Base-by-base conservation (phyloP, 2,329 filamentous ascomycete species). In the Arthrobotrys musiformis region DNA sequence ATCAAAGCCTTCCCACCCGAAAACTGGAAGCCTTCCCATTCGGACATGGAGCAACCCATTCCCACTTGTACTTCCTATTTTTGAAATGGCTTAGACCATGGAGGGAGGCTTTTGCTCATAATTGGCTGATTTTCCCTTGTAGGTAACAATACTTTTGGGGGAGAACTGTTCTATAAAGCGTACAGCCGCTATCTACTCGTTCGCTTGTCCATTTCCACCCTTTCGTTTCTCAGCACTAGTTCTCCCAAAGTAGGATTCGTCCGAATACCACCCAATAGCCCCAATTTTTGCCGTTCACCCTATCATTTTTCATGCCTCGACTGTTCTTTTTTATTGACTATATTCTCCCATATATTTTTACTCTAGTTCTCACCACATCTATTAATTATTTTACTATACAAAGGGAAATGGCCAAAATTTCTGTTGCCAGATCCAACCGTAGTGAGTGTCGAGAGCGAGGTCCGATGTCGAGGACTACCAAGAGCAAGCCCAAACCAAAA, bases 371-470 rank as follows among this genome's bases (percentile, higher is more conserved):
- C n/a, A 26, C 33, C 13, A 58, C 19, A 40, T 58, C 2, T 40
- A 58, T 58, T 11, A 58, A 58, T 19, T 8, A 37, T 40, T 17
- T 58, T 4, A 40, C 15, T 26, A 24, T 40, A 37, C 30, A 3
- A n/a, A 33, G 2, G 37, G 22, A 56, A 35, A 56, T 56, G 50
- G 54, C 54, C 8, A 58, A 58, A n/a, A 40, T 58, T 6, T 40
- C 50, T 56, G n/a, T 9, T 40, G 5, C 19, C 6, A 58, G 15
- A 40, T 15, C 22, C 2, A 58, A 58, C 33, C 33, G 30, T 24
- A 24, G 33, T 40, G 19, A 58, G 4, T n/a, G 30, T 17, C 54
- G 13, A 58, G 11, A 56, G 17, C 50, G 50, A 35, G 54, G 54
- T 3, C 33, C 54, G 7, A 58, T 58, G 1, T 58, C 33, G 11